Base-by-base conservation (phyloP, 352 stramenopile species). In the Phytophthora hybrid region DNA sequence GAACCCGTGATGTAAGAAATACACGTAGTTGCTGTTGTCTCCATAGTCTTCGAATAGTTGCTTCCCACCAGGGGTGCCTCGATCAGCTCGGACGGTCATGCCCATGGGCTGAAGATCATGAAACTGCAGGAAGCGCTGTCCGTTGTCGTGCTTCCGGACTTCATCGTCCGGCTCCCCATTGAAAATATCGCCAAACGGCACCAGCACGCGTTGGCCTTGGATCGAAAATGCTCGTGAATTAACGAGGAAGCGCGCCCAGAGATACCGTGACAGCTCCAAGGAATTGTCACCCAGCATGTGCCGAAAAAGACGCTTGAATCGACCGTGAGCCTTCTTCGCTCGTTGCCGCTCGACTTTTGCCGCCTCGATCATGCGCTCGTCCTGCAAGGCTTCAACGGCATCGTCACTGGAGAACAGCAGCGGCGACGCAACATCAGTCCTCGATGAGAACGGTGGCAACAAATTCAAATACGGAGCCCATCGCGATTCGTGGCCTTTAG, bases 11-110 rank as follows among this genome's bases (percentile, higher is more conserved):
- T 97, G 82, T 34, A 97, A 57, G 19, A 98, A 83, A 61, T 93
- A 95, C 5, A 91, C 77, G 73, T 92, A 93, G 66, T 97, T 98
- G 79, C 88, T 87, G 68, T 97, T 98, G 83, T 98, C 93, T n/a
- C 95, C 95, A 49, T 99, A 99, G 78, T 98, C 95, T 81, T 99
- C 96, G 62, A 98, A 94, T 6, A 98, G 71, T 64, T 98, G 93
- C 3, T 73, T 41, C 9, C 60, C 66, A 0, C 26, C 54, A 0
- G 9, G 23, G 5, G 77, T 83, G 0, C 59, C 16, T 13, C 92
- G 88, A 69, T 97, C 93, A 6, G 90, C 87, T 21, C 74, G 74
- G n/a, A 97, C 82, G 3, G 70, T 66, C 69, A 95, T 88, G 5
- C 76, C 80, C n/a, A 59, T 32, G 21, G 61, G 41, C 1, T 78